Conservation (phyloP, 495 filamentous ascomycete genomes). For the Neohortaea acidophila region DNA sequence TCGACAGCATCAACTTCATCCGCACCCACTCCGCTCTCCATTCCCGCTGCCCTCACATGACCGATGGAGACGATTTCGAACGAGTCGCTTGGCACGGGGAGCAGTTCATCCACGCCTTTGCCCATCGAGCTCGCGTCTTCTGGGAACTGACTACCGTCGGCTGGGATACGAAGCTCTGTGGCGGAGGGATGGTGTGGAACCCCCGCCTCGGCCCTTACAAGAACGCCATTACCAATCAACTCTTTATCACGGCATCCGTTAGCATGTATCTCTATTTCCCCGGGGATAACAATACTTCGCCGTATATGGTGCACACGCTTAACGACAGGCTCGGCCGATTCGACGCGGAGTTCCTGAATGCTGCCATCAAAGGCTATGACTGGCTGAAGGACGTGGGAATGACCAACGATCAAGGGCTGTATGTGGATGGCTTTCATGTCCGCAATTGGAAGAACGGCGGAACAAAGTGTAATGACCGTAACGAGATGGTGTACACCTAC, state of each 20-base stretch:
- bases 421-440: conserved; percentile 86
- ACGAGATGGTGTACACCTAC: conserved; percentile 88
- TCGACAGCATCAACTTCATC: conserved; percentile 67
- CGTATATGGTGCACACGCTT: conserved; percentile 35
- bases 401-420: conserved; percentile 65
- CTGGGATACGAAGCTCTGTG: conserved; percentile 72
- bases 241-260: conserved; percentile 70
- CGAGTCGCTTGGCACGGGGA: conserved; percentile 51
- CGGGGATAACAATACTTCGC: conserved; percentile 55
- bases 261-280: conserved; percentile 87
- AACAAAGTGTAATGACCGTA: conserved; percentile 55
- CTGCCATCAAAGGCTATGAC: conserved; percentile 60
- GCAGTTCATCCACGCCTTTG: conserved; percentile 63
- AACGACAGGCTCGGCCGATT: conserved; percentile 20
- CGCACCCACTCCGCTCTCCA: conserved; percentile 37
- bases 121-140: conserved; percentile 76
- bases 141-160: conserved; percentile 66
- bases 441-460: conserved; percentile 44
- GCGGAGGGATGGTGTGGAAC: conserved; percentile 88
- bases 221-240: conserved; percentile 92
- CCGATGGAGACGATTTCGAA: conserved; percentile 1
- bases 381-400: conserved; percentile 73
- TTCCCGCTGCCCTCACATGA: conserved; percentile 5
- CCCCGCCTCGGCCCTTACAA: conserved; percentile 76
- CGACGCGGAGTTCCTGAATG: conserved; percentile 49